phyloP scores from a whole-genome alignment of 2,329 filamentous ascomycete species.

The Lecanoromycetidae sp. region DNA sequence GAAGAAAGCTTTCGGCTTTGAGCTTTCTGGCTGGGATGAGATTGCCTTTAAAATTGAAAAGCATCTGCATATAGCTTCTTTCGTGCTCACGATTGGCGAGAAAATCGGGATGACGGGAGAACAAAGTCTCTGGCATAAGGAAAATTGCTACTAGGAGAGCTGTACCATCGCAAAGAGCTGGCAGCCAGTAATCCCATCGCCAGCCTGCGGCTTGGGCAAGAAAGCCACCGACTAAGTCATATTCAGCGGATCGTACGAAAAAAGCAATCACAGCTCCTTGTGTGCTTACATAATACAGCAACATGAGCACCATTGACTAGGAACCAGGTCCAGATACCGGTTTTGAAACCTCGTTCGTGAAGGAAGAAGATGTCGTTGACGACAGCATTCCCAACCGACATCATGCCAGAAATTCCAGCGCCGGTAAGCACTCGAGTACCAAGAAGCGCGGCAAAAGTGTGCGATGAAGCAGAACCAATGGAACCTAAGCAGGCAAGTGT shows the following conservation, averaged over 20 bases:
- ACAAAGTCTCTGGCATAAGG: slow-evolving; percentile 45
- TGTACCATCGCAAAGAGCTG: slow-evolving; percentile 42
- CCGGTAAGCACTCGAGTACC: slow-evolving; percentile 48
- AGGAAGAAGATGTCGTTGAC: slow-evolving; percentile 40
- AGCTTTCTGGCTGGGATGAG: slow-evolving; percentile 17
- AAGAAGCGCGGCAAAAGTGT: slow-evolving; percentile 32
- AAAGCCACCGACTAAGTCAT: slow-evolving; percentile 45
- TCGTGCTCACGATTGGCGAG: no score
- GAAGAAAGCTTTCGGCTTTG: slow-evolving; percentile 19
- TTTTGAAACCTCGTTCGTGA: slow-evolving; percentile 42
- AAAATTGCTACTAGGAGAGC: slow-evolving; percentile 37
- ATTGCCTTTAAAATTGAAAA: slow-evolving; percentile 23
- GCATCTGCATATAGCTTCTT: no score
- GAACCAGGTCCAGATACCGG: slow-evolving; percentile 47
- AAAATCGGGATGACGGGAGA: slow-evolving; percentile 40
- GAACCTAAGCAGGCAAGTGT: slow-evolving; percentile 32
- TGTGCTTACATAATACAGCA: no score
- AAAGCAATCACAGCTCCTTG: no score
- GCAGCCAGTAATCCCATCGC: slow-evolving; percentile 44
- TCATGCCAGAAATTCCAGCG: slow-evolving; percentile 36
- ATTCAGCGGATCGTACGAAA: no score
- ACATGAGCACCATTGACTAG: slow-evolving; percentile 41
- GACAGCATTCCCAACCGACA: slow-evolving; percentile 43
- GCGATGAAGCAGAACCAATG: slow-evolving; percentile 31
- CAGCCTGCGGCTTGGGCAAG: slow-evolving; percentile 33